Percentiles rank a stretch among this genome's conserved stretches.
Evolutionary conservation across 176 grass and related monocot genomes (phyloP).

Genomic region (Zoysia japonica): DNA sequence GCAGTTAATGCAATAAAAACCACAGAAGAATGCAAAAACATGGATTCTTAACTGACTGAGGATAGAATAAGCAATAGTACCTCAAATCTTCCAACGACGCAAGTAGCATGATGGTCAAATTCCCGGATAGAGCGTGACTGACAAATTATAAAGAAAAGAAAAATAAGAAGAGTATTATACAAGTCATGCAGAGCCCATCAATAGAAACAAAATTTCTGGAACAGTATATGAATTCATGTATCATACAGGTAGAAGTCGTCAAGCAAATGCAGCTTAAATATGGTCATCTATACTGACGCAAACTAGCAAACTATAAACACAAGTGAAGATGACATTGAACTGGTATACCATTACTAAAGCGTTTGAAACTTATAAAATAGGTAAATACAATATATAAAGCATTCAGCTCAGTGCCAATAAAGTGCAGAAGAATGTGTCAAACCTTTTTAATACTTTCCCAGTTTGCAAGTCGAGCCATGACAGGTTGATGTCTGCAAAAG

Average conservation of each 20-base stretch:
- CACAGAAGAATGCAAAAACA: background rate
- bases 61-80: constrained; percentile 44
- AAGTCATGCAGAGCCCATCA: constrained; percentile 16
- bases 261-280: constrained; percentile 3
- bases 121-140: constrained; percentile 89
- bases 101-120: constrained; percentile 91
- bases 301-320: constrained; percentile 26
- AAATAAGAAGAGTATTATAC: constrained; percentile 29
- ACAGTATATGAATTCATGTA: constrained; percentile 9
- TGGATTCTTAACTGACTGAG: constrained; percentile 23
- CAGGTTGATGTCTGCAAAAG: constrained; percentile 74
- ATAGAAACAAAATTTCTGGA: constrained; percentile 1
- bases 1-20: constrained; percentile 6
- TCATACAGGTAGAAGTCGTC: constrained; percentile 17
- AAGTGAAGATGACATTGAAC: constrained; percentile 1
- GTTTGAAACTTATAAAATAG: background rate
- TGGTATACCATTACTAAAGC: background rate
- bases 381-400: constrained; percentile 15
- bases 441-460: constrained; percentile 97
- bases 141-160: constrained; percentile 39
- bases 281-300: constrained; percentile 12
- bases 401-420: constrained; percentile 10
- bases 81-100: constrained; percentile 83
- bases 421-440: constrained; percentile 25
- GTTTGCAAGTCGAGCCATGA: constrained; percentile 83